Base-by-base conservation (phyloP, 345 rosid species). In the Salix purpurea region DNA sequence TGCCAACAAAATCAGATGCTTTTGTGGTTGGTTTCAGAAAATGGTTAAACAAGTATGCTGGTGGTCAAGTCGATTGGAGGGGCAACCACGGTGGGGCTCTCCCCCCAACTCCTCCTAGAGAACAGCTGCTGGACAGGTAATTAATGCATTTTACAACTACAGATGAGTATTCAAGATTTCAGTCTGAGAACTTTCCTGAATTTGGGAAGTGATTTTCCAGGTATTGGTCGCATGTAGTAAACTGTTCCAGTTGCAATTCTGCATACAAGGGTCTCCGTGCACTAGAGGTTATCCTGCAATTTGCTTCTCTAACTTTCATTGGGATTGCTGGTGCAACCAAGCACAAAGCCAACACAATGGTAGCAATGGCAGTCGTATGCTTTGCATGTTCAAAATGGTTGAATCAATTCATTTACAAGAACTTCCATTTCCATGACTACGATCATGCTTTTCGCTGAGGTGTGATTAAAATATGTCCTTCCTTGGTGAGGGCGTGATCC, bases 301-400 rank as follows among this genome's bases (percentile, higher is more conserved):
- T 92, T 36, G 32, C 85, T 69, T 86, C 96, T 1, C 54, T 91
- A 52, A 85, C 86, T 60, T 70, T 82, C 36, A 75, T 91, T 1
- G 96, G 92, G 48, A 79, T 89, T 36, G 85, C 88, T 58, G 91
- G 92, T 3, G 88, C 87, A 76, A 34, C 83, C 0, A 92, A 84
- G 82, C 91, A 88, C 67, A 44, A 62, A 0, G 58, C 7, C n/a
- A 84, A 62, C 19, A 32, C 78, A 1, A 40, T 89, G 70, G 85
- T 89, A 15, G 82, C 80, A 12, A 76, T 85, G 39, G 97, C 97
- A 2, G 81, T 91, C 13, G 21, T 84, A 71, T 89, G 90, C 84
- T 91, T 94, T 77, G 94, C 87, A 42, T 91, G 91, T 65, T 92
- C 98, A 2, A 94, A 79, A 86, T 92, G 92, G 96, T 72, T 94